Percentiles rank a stretch among this genome's conserved stretches.
Conservation (phyloP, 352 stramenopile genomes). For the Achlya hypogyna region DNA sequence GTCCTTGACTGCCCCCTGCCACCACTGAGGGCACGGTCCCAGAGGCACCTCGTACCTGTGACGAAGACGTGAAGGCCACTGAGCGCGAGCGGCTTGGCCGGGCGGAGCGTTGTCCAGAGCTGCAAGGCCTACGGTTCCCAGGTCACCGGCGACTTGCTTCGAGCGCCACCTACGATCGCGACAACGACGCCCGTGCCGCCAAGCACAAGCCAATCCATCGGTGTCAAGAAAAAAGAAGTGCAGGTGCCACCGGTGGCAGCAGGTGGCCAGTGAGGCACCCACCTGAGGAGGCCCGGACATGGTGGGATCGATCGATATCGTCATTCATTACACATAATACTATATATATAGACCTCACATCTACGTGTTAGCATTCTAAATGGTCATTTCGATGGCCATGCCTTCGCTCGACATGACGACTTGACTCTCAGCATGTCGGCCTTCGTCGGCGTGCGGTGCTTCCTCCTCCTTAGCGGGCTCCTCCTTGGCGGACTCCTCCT, state of each 20-base stretch:
- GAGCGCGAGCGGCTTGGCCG: slow-evolving; percentile 38
- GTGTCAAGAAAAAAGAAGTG: too few relatives aligned
- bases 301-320: not conserved
- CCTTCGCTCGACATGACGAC: slow-evolving; percentile 6
- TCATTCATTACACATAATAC: slow-evolving; percentile 14
- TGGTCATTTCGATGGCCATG: slow-evolving; percentile 3
- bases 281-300: too few relatives aligned
- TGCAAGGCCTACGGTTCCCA: slow-evolving; percentile 27
- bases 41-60: slow-evolving; percentile 27
- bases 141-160: too few relatives aligned
- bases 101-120: slow-evolving; percentile 39
- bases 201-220: too few relatives aligned
- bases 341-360: not conserved
- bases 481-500: not conserved
- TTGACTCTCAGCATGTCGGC: not conserved
- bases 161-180: too few relatives aligned
- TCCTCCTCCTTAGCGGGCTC: not conserved
- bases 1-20: slow-evolving; percentile 41
- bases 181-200: too few relatives aligned
- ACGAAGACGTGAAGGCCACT: slow-evolving; percentile 48
- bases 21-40: not conserved
- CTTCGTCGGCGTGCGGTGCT: not conserved
- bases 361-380: not conserved
- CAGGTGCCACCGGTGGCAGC: too few relatives aligned
- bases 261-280: too few relatives aligned